phyloP scores from a whole-genome alignment of 768 basidiomycete species.

The Pisolithus sp. region DNA sequence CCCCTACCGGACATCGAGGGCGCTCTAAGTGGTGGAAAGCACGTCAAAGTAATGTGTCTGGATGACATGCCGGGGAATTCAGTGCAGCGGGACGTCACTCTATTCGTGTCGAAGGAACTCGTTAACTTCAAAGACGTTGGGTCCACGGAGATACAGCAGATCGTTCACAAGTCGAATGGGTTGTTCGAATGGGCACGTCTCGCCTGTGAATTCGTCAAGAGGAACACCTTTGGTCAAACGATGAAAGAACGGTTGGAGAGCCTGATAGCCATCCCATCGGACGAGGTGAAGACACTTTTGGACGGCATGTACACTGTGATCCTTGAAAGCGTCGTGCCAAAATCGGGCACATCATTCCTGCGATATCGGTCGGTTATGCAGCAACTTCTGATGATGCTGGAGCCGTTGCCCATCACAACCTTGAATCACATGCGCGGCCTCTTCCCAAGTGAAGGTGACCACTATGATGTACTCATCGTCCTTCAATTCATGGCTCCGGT shows the following conservation, averaged over 20 bases:
- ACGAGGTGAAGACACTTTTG: neutral
- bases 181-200: neutral
- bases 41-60: neutral
- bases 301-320: neutral
- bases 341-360: too few species aligned
- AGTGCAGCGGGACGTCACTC: neutral
- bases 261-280: neutral
- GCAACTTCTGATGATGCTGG: slow-evolving; percentile 1
- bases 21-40: neutral
- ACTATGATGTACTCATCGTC: neutral
- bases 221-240: neutral
- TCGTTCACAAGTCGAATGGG: neutral
- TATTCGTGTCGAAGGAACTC: neutral
- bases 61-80: neutral
- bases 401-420: neutral
- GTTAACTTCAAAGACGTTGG: neutral
- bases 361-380: neutral
- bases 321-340: neutral
- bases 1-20: neutral
- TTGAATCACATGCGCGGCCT: neutral
- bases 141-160: neutral
- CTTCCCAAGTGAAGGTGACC: neutral
- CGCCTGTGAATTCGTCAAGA: neutral
- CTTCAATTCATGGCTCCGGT: slow-evolving; percentile 1
- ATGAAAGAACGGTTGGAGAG: neutral